Evolutionary conservation across 2,329 filamentous ascomycete species (phyloP).

Genomic region (Colletotrichum orbiculare): DNA sequence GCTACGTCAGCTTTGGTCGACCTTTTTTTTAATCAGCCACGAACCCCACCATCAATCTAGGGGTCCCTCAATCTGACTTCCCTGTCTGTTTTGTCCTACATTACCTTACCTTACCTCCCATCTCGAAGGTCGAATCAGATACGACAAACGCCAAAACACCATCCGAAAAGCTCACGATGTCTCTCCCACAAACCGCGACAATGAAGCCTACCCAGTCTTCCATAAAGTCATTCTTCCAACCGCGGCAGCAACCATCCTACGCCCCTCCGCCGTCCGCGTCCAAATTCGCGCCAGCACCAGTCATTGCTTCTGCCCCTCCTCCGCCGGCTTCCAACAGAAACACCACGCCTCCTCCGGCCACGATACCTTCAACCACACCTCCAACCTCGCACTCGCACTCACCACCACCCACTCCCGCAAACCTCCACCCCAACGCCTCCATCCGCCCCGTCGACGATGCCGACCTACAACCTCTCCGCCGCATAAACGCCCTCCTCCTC

Average conservation of each 20-base stretch:
- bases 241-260: slow-evolving; percentile 56
- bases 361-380: slow-evolving; percentile 36
- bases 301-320: slow-evolving; percentile 36
- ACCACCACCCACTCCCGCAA: slow-evolving; percentile 44
- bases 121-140: neutral
- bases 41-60: neutral
- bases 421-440: slow-evolving; percentile 59
- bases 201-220: slow-evolving; percentile 60
- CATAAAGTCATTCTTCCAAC: slow-evolving; percentile 72
- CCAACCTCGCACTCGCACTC: slow-evolving; percentile 39
- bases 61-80: slow-evolving; percentile 5
- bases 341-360: slow-evolving; percentile 51
- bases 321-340: slow-evolving; percentile 40
- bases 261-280: slow-evolving; percentile 50
- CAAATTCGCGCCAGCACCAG: slow-evolving; percentile 46
- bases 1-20: too few relatives aligned
- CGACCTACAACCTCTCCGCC: slow-evolving; percentile 69
- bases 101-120: too few relatives aligned
- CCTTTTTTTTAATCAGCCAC: neutral
- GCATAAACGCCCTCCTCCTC: slow-evolving; percentile 74
- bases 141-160: slow-evolving; percentile 48
- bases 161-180: slow-evolving; percentile 44
- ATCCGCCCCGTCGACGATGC: slow-evolving; percentile 62
- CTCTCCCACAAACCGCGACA: slow-evolving; percentile 48
- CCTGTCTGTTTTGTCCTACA: too few relatives aligned